Evolutionary conservation across 2,329 filamentous ascomycete species (phyloP).

Genomic region (Colletotrichum cordylinicola): DNA sequence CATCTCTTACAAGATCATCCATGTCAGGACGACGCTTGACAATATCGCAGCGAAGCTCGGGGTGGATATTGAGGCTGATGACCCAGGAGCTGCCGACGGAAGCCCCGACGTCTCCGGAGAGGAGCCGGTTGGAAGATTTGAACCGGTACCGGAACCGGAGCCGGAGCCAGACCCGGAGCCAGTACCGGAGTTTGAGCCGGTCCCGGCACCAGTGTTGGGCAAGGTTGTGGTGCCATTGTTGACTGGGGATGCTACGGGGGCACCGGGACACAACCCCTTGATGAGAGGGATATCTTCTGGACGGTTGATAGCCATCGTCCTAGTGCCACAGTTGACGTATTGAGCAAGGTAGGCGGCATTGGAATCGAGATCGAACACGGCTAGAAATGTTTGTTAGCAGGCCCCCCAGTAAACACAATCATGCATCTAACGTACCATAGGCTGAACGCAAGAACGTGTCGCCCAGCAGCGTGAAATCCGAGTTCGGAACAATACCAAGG

Average conservation of each 20-base stretch:
- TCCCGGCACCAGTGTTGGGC: not conserved
- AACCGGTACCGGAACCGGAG: not conserved
- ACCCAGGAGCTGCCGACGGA: not conserved
- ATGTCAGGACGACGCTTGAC: not conserved
- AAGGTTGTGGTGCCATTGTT: not conserved
- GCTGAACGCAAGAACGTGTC: conserved; percentile 64
- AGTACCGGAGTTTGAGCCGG: not conserved
- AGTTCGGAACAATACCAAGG: conserved; percentile 54
- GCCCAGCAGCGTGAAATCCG: conserved; percentile 58
- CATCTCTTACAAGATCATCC: not conserved
- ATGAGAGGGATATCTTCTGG: conserved; percentile 17
- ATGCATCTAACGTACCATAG: conserved; percentile 44
- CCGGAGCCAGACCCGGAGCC: not conserved
- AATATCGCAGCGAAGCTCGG: not conserved
- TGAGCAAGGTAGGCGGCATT: conserved; percentile 55
- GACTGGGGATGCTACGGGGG: not conserved
- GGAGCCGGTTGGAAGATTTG: not conserved
- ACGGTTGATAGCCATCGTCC: conserved; percentile 13
- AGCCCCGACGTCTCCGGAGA: not conserved
- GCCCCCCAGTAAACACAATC: not conserved
- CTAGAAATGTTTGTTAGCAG: conserved; percentile 27
- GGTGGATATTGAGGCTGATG: not conserved
- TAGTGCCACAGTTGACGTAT: conserved; percentile 55
- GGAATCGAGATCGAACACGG: conserved; percentile 57
- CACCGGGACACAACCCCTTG: not conserved